Percentiles rank a stretch among this genome's conserved stretches.
Evolutionary conservation across 2,329 filamentous ascomycete genomes (phyloP).

Genomic region (Graphilbum sp.): DNA sequence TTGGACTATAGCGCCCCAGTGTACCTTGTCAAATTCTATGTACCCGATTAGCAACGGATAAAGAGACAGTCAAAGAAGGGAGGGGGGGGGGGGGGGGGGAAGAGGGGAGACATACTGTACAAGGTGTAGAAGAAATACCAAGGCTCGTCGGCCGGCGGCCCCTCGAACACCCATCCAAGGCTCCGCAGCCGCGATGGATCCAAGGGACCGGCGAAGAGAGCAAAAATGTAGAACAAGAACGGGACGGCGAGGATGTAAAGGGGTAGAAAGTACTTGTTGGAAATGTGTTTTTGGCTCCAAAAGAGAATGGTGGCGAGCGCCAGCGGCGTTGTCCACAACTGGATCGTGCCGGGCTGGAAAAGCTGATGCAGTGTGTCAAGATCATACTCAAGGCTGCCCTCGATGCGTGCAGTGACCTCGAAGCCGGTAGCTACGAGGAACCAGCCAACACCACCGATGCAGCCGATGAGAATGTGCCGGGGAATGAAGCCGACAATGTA

Average conservation of each 20-base stretch:
- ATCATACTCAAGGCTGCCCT: conserved; percentile 73
- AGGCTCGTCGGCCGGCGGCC: conserved; percentile 67
- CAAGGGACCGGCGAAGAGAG: conserved; percentile 51
- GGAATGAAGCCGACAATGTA: conserved; percentile 95
- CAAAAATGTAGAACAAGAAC: conserved; percentile 61
- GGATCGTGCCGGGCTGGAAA: conserved; percentile 54
- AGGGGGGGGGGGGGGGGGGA: no score
- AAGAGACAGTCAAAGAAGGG: no score
- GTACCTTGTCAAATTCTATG: conserved; percentile 63
- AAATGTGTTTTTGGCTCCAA: conserved; percentile 56
- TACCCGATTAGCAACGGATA: background rate
- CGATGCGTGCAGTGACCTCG: conserved; percentile 79
- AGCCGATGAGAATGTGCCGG: conserved; percentile 87
- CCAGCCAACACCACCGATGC: conserved; percentile 92
- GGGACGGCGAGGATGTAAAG: conserved; percentile 72
- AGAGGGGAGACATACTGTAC: conserved; percentile 57
- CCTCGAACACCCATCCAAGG: conserved; percentile 81
- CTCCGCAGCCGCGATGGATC: conserved; percentile 50
- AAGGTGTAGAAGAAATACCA: conserved; percentile 98
- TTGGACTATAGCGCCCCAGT: conserved; percentile 69
- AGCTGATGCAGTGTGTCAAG: conserved; percentile 60
- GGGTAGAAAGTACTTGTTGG: conserved; percentile 74
- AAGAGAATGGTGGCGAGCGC: conserved; percentile 61
- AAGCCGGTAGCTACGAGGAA: conserved; percentile 85
- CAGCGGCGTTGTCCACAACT: conserved; percentile 72